Conservation (phyloP, 1,284 basidiomycete genomes). For the Caloboletus firmus region DNA sequence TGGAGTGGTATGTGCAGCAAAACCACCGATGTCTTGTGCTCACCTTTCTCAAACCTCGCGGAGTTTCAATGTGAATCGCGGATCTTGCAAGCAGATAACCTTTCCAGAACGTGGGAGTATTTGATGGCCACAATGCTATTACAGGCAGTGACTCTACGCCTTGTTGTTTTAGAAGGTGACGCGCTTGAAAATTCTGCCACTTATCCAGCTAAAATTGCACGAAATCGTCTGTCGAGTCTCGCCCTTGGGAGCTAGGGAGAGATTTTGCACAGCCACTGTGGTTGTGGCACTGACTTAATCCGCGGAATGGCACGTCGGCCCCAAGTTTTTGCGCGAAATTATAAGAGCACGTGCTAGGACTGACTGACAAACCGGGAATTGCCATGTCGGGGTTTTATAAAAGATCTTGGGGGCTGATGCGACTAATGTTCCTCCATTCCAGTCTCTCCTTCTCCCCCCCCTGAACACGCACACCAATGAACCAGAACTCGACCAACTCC, state of each 20-base stretch:
- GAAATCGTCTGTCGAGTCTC: background rate
- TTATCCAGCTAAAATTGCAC: background rate
- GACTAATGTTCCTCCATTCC: background rate
- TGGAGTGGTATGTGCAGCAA: no score
- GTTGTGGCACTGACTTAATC: slow-evolving; percentile 1
- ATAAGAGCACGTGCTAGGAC: slow-evolving; percentile 27
- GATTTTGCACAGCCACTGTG: background rate
- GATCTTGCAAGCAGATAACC: slow-evolving; percentile 27
- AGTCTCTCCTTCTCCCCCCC: background rate
- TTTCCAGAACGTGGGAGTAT: slow-evolving; percentile 3
- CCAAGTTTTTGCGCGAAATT: slow-evolving; percentile 7
- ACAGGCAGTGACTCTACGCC: slow-evolving; percentile 16
- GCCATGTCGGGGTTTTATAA: slow-evolving; percentile 34
- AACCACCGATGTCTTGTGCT: slow-evolving; percentile 1
- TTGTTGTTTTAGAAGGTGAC: background rate
- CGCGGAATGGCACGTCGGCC: slow-evolving; percentile 9
- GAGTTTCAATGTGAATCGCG: slow-evolving; percentile 14
- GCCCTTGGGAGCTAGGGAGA: background rate
- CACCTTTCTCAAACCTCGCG: background rate
- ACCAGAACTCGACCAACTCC: background rate
- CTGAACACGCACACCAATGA: slow-evolving; percentile 12
- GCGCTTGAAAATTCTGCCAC: background rate
- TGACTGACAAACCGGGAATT: slow-evolving; percentile 27
- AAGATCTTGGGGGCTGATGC: background rate
- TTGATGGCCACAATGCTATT: slow-evolving; percentile 3